Conservation (phyloP, 768 basidiomycete species). For the Leccinellum albellum region DNA sequence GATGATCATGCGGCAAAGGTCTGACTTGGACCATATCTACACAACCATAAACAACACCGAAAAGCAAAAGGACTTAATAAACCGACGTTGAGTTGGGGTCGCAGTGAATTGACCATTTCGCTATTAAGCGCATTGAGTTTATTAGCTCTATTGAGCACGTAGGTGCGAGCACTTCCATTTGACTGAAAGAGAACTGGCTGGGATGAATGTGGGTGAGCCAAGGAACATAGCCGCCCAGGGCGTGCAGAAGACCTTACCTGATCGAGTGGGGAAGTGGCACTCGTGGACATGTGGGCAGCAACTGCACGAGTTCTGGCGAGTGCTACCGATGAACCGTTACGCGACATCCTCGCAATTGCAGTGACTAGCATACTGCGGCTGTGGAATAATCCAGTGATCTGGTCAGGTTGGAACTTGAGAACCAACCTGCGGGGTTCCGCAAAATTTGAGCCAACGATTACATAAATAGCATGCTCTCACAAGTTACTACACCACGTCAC, state of each 20-base stretch:
- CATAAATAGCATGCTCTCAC: slow-evolving; percentile 5
- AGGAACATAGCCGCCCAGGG: background rate
- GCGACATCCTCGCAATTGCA: slow-evolving; percentile 28
- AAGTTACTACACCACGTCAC: slow-evolving; percentile 9
- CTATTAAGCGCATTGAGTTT: slow-evolving; percentile 82
- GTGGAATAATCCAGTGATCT: background rate
- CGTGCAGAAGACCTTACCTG: slow-evolving; percentile 15
- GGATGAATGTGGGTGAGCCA: slow-evolving; percentile 18
- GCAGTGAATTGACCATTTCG: slow-evolving; percentile 69
- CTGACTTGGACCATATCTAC: slow-evolving; percentile 73
- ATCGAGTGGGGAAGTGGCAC: slow-evolving; percentile 13
- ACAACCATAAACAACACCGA: slow-evolving; percentile 7
- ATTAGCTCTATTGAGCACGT: slow-evolving; percentile 72
- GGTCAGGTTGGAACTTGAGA: background rate
- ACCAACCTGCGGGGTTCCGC: background rate
- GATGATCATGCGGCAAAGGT: slow-evolving; percentile 68
- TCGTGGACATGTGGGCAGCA: slow-evolving; percentile 35
- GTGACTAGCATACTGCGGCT: slow-evolving; percentile 26
- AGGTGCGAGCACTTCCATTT: slow-evolving; percentile 58
- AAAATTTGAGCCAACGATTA: slow-evolving; percentile 12
- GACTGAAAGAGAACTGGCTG: slow-evolving; percentile 67
- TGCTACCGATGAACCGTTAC: slow-evolving; percentile 24
- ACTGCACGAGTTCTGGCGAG: slow-evolving; percentile 31
- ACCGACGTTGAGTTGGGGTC: slow-evolving; percentile 72
- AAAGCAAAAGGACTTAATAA: background rate